A percentile compares a stretch with the other conserved stretches of the same genome.
Evolutionary conservation across 208 protist species (phyloP).

Genomic region (Pavlovales sp.): DNA sequence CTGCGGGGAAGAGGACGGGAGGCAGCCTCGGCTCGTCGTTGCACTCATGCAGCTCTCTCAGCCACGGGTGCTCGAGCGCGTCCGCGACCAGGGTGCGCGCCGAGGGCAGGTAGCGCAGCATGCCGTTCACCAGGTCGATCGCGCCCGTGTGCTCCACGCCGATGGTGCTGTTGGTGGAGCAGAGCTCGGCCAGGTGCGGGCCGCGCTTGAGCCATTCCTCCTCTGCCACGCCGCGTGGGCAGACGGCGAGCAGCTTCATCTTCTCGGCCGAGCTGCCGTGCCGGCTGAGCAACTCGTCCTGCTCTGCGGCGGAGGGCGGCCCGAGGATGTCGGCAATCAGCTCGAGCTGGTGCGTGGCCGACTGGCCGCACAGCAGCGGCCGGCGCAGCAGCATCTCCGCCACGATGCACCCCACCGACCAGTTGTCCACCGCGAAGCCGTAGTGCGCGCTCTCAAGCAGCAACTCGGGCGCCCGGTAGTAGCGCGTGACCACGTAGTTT

Average conservation of each 20-base stretch:
- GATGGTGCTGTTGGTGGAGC: background rate
- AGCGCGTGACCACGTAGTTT: slow-evolving; percentile 45
- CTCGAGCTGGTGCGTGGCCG: slow-evolving; percentile 15
- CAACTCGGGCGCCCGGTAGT: slow-evolving; percentile 50
- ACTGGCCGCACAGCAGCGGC: slow-evolving; percentile 20
- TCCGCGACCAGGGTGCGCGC: background rate
- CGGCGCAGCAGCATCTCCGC: slow-evolving; percentile 14
- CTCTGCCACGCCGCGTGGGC: no score
- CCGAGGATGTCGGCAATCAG: slow-evolving; percentile 8
- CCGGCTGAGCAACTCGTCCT: background rate
- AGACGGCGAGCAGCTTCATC: background rate
- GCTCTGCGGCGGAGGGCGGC: background rate
- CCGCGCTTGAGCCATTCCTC: no score
- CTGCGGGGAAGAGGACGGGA: background rate
- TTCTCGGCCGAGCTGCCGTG: background rate
- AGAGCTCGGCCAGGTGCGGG: no score
- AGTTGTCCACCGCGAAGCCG: slow-evolving; percentile 40
- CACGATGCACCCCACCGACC: slow-evolving; percentile 42
- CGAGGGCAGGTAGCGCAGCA: background rate
- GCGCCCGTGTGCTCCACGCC: background rate
- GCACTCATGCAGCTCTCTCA: background rate
- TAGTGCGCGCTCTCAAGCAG: slow-evolving; percentile 18
- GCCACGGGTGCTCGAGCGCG: background rate
- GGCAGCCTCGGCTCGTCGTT: background rate
- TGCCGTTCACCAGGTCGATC: background rate